phyloP scores from a whole-genome alignment of 1,284 basidiomycete genomes.

The Austropuccinia psidii region DNA sequence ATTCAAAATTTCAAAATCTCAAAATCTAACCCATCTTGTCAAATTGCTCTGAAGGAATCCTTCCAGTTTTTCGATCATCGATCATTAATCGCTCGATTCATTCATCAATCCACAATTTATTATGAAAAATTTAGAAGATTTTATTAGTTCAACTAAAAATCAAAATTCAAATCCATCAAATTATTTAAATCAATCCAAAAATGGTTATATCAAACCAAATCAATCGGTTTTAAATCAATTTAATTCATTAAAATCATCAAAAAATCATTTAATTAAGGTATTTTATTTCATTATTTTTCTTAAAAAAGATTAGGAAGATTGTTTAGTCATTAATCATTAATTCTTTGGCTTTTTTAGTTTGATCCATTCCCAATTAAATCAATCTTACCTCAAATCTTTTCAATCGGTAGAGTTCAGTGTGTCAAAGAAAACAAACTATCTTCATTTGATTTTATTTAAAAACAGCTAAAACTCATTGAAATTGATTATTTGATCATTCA shows the following conservation, averaged over 20 bases:
- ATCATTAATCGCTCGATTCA: no score
- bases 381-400: slow-evolving; percentile 11
- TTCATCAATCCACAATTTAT: no score
- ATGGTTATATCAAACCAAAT: no score
- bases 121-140: no score
- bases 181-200: no score
- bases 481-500: not conserved
- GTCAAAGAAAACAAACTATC: not conserved
- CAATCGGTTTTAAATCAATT: not conserved
- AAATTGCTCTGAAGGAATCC: no score
- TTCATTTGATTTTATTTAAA: not conserved
- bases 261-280: not conserved
- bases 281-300: not conserved
- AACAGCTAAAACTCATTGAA: not conserved
- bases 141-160: no score
- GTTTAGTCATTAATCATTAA: not conserved
- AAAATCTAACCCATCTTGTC: no score
- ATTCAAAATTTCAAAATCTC: no score
- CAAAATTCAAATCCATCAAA: no score
- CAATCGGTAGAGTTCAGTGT: slow-evolving; percentile 31
- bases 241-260: not conserved
- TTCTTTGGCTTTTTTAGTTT: not conserved
- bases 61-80: no score
- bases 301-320: not conserved
- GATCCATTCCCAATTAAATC: slow-evolving; percentile 21